Evolutionary conservation across 1,284 basidiomycete species (phyloP).

Genomic region (Rhodotorula sp.): DNA sequence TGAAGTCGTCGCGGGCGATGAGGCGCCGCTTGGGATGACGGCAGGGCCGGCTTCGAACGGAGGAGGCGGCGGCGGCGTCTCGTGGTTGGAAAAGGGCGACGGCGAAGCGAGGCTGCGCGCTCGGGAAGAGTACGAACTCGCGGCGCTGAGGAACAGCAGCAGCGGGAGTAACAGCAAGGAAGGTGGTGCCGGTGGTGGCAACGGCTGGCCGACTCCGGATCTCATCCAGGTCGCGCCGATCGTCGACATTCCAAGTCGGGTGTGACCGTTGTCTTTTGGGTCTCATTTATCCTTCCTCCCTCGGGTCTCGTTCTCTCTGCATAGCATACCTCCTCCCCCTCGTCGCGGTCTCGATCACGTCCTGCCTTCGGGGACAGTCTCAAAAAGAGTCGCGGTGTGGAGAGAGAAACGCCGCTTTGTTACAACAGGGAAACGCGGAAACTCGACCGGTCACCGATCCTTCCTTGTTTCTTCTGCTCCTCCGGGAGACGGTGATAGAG

Average conservation of each 20-base stretch:
- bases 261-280: not conserved
- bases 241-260: not conserved
- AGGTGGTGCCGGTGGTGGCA: not conserved
- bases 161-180: not conserved
- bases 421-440: not conserved
- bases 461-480: not conserved
- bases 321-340: not conserved
- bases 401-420: not conserved
- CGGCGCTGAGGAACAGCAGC: not conserved
- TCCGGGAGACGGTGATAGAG: not conserved
- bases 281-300: not conserved
- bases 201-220: not conserved
- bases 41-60: not conserved
- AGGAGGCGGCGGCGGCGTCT: slow-evolving; percentile 1
- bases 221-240: not conserved
- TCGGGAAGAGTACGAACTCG: slow-evolving; percentile 29
- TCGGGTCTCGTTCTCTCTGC: not conserved
- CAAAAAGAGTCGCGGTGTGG: not conserved
- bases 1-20: not conserved
- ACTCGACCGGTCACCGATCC: not conserved
- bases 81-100: slow-evolving; percentile 28
- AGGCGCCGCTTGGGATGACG: not conserved
- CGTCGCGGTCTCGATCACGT: not conserved
- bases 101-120: slow-evolving; percentile 26
- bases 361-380: not conserved